Percentiles rank a stretch among this genome's conserved stretches.
These are phyloP conservation scores for Skeletonema menzelii DNA, from an alignment of 108 stramenopile species.

Conservation along the genomic window DNA sequence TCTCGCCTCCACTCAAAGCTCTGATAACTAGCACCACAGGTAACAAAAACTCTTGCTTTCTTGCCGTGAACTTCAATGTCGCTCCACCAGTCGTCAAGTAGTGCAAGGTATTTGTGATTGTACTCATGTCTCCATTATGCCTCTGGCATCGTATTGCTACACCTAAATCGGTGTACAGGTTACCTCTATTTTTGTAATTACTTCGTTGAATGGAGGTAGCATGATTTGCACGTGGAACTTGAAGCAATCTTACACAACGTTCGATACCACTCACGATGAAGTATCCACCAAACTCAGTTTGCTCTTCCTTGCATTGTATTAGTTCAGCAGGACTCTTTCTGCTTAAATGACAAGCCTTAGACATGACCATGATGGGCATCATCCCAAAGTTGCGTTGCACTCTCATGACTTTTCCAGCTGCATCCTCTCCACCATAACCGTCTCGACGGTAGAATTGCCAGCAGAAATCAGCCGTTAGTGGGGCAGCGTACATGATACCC, in stretches of 20 bases:
- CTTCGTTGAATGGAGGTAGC: conserved; percentile 88
- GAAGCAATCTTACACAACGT: conserved; percentile 93
- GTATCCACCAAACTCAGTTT: conserved; percentile 95
- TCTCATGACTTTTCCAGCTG: conserved; percentile 36
- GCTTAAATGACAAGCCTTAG: conserved; percentile 74
- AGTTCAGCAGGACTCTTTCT: conserved; percentile 54
- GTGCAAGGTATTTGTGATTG: conserved; percentile 94
- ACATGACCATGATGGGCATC: conserved; percentile 95
- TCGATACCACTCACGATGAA: conserved; percentile 98
- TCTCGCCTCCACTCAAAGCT: conserved; percentile 68
- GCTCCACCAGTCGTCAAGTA: conserved; percentile 95
- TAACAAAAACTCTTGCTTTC: conserved; percentile 95
- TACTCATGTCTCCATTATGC: conserved; percentile 84
- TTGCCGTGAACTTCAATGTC: conserved; percentile 84
- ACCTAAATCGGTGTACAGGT: conserved; percentile 81
- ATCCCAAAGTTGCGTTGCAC: conserved; percentile 75
- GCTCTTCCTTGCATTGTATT: conserved; percentile 69
- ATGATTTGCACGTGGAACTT: conserved; percentile 93
- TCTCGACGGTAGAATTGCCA: conserved; percentile 61
- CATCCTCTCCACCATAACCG: conserved; percentile 45
- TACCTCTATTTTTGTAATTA: conserved; percentile 93
- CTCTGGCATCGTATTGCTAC: conserved; percentile 85
- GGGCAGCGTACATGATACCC: conserved; percentile 74
- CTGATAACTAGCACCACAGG: conserved; percentile 90
- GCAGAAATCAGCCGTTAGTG: conserved; percentile 74